phyloP scores from a whole-genome alignment of 495 filamentous ascomycete species.

The Rhypophila decipiens region DNA sequence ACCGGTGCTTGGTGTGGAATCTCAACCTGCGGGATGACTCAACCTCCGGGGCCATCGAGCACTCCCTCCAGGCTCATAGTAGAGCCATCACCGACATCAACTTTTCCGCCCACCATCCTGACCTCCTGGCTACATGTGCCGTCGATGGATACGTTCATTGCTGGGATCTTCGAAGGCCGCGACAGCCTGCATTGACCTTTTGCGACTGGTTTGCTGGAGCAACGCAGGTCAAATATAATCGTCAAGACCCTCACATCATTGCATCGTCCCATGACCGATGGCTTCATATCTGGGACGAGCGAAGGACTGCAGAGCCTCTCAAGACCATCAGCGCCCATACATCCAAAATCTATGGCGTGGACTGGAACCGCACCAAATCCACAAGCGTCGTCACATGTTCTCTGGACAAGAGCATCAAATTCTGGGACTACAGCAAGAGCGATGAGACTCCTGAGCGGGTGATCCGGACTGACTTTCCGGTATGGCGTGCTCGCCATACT shows the following conservation, averaged over 20 bases:
- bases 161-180: slow-evolving; percentile 79
- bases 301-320: slow-evolving; percentile 72
- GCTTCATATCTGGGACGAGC: slow-evolving; percentile 84
- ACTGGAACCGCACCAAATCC: slow-evolving; percentile 78
- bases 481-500: slow-evolving; percentile 90
- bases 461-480: slow-evolving; percentile 76
- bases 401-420: slow-evolving; percentile 85
- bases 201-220: slow-evolving; percentile 94
- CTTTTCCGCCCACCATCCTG: slow-evolving; percentile 87
- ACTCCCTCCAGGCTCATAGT: slow-evolving; percentile 82
- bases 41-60: slow-evolving; percentile 69
- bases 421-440: slow-evolving; percentile 75
- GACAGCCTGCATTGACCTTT: slow-evolving; percentile 71
- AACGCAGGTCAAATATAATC: slow-evolving; percentile 93
- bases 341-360: slow-evolving; percentile 95
- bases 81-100: slow-evolving; percentile 96
- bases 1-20: slow-evolving; percentile 95
- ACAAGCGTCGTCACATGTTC: slow-evolving; percentile 79
- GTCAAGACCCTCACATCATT: slow-evolving; percentile 75
- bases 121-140: slow-evolving; percentile 81
- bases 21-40: slow-evolving; percentile 66
- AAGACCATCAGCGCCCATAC: slow-evolving; percentile 76
- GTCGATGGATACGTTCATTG: slow-evolving; percentile 91
- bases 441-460: slow-evolving; percentile 62
- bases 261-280: slow-evolving; percentile 86